A percentile compares a stretch with the other conserved stretches of the same genome.
Conservation (phyloP, 2,329 filamentous ascomycete genomes). For the Epichloe coenophiala region DNA sequence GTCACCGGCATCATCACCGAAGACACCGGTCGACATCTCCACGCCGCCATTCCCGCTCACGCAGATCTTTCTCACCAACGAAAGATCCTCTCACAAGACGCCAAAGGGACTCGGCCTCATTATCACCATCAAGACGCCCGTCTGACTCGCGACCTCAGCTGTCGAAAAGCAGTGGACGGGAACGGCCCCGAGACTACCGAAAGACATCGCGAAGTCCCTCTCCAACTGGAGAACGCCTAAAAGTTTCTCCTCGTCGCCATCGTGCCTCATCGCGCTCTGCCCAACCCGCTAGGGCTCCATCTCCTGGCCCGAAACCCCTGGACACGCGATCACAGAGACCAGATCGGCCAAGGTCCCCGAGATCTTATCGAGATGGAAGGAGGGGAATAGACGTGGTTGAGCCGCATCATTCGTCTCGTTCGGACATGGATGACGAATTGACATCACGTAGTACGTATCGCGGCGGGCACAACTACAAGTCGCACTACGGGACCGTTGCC, state of each 20-base stretch:
- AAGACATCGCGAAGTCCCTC: slow-evolving; percentile 7
- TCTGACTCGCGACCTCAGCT: neutral
- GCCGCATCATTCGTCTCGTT: slow-evolving; percentile 29
- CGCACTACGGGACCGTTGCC: slow-evolving; percentile 23
- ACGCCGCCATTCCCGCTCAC: slow-evolving; percentile 16
- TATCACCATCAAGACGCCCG: slow-evolving; percentile 12
- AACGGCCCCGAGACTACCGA: slow-evolving; percentile 4
- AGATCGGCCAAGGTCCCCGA: slow-evolving; percentile 15
- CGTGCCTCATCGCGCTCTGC: slow-evolving; percentile 13
- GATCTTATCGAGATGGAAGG: slow-evolving; percentile 14
- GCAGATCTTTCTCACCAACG: slow-evolving; percentile 14
- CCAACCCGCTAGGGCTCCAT: slow-evolving; percentile 8
- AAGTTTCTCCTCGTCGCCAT: slow-evolving; percentile 3
- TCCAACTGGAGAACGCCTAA: slow-evolving; percentile 3
- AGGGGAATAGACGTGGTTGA: slow-evolving; percentile 16
- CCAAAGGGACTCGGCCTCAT: slow-evolving; percentile 12
- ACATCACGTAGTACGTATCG: slow-evolving; percentile 28
- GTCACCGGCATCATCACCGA: slow-evolving; percentile 9
- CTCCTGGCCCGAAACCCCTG: slow-evolving; percentile 1
- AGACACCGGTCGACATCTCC: slow-evolving; percentile 12
- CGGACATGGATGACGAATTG: slow-evolving; percentile 39
- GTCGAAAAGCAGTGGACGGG: neutral
- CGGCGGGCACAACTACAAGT: slow-evolving; percentile 26
- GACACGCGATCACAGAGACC: neutral
- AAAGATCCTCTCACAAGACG: slow-evolving; percentile 11